A percentile compares a stretch with the other conserved stretches of the same genome.
Evolutionary conservation across 331 rosid species (phyloP).

Genomic region (Phaseolus coccineus): DNA sequence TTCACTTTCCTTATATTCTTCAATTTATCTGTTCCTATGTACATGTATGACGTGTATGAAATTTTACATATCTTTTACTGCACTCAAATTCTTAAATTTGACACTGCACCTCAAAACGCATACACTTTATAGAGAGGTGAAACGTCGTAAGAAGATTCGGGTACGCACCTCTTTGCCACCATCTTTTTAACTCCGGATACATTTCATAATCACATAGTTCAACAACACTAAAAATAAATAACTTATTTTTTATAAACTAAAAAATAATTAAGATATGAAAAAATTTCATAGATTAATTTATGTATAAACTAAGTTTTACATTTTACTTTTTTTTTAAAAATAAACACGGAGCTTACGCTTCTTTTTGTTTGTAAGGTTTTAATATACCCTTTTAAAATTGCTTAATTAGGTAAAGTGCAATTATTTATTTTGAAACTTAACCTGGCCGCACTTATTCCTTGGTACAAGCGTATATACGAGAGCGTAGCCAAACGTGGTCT

Average conservation of each 20-base stretch:
- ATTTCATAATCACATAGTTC: too few species aligned
- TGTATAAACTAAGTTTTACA: too few species aligned
- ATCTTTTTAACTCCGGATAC: background rate
- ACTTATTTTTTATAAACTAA: too few species aligned
- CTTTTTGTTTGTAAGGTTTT: background rate
- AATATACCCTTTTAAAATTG: constrained; percentile 4
- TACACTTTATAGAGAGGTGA: constrained; percentile 53
- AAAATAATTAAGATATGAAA: too few species aligned
- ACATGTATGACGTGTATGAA: constrained; percentile 46
- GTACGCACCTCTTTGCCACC: constrained; percentile 27
- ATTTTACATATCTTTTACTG: constrained; percentile 54
- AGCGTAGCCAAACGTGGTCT: constrained; percentile 60
- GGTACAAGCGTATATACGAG: constrained; percentile 52
- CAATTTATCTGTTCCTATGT: constrained; percentile 47
- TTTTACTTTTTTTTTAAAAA: too few species aligned
- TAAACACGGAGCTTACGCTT: too few species aligned
- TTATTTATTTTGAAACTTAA: background rate
- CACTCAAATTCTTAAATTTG: constrained; percentile 62
- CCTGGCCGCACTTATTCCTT: constrained; percentile 39
- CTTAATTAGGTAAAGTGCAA: background rate
- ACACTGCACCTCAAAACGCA: constrained; percentile 54
- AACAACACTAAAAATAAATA: too few species aligned
- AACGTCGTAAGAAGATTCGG: constrained; percentile 56
- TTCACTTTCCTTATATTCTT: constrained; percentile 17
- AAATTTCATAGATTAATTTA: too few species aligned